Conservation (phyloP, 2,329 filamentous ascomycete genomes). For the Venturiaceae sp. region DNA sequence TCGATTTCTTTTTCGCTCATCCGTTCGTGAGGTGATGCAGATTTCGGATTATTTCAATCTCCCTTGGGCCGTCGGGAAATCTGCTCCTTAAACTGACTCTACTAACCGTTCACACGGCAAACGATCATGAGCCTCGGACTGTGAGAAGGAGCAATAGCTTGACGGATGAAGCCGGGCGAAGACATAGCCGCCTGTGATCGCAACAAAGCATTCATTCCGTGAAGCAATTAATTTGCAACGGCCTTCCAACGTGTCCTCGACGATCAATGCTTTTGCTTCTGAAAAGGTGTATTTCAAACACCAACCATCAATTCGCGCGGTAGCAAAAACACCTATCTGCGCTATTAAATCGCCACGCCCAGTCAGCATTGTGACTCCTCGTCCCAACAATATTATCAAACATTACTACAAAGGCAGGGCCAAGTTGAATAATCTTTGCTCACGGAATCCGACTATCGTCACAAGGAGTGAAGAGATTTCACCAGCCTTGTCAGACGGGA, state of each 20-base stretch:
- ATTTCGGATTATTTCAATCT: not conserved
- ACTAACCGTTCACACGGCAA: too few relatives aligned
- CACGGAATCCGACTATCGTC: not conserved
- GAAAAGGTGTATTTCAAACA: not conserved
- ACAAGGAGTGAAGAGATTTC: not conserved
- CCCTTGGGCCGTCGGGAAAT: not conserved
- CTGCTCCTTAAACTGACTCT: too few relatives aligned
- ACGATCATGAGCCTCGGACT: not conserved
- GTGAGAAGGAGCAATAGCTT: not conserved
- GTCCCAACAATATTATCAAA: not conserved
- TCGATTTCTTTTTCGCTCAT: not conserved
- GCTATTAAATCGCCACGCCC: not conserved
- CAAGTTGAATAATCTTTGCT: not conserved
- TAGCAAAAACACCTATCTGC: not conserved
- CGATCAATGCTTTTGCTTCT: not conserved
- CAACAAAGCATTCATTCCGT: not conserved
- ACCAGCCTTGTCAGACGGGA: not conserved
- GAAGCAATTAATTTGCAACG: not conserved
- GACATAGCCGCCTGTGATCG: not conserved
- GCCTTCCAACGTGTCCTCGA: not conserved
- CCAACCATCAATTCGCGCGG: not conserved
- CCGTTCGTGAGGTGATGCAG: not conserved
- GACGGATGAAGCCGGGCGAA: not conserved
- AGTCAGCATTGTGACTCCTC: not conserved
- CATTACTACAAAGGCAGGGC: not conserved